phyloP scores from a whole-genome alignment of 495 filamentous ascomycete genomes.

The Astrothelium subdiscretum region DNA sequence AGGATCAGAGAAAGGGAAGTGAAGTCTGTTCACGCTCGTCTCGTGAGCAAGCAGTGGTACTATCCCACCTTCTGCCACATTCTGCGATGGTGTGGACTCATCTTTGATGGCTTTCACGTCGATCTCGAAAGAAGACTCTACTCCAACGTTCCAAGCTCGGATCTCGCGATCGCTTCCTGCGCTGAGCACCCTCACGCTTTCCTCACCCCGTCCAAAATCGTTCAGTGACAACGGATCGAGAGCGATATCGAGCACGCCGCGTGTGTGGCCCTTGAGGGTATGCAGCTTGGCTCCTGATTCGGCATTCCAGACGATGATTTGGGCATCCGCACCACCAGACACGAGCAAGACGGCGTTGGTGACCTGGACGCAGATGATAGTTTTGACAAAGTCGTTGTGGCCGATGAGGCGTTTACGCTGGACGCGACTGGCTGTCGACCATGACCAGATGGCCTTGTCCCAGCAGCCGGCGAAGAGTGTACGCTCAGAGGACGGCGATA shows the following conservation, averaged over 20 bases:
- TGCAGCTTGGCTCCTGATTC: conserved; percentile 54
- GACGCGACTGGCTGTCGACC: conserved; percentile 47
- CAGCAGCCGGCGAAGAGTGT: conserved; percentile 78
- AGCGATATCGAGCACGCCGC: conserved; percentile 63
- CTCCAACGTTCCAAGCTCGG: conserved; percentile 51
- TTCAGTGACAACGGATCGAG: conserved; percentile 49
- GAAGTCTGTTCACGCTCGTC: conserved; percentile 73
- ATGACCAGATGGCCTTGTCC: conserved; percentile 86
- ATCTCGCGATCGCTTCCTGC: conserved; percentile 80
- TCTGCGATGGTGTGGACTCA: not conserved
- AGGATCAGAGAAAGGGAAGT: conserved; percentile 38
- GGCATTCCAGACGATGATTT: conserved; percentile 74
- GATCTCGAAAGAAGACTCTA: conserved; percentile 12
- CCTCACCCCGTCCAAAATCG: conserved; percentile 7
- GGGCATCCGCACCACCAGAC: conserved; percentile 76
- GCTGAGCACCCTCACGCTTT: conserved; percentile 54
- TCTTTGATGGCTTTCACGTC: not conserved
- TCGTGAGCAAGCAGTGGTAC: conserved; percentile 70
- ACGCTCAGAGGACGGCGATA: not conserved
- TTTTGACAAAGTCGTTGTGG: conserved; percentile 86
- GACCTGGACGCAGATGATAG: conserved; percentile 39
- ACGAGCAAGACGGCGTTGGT: conserved; percentile 55
- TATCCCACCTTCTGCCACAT: conserved; percentile 7
- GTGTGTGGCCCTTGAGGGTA: conserved; percentile 64
- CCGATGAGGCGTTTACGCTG: conserved; percentile 52